A percentile compares a stretch with the other conserved stretches of the same genome.
These are phyloP conservation scores for Stereum hirsutum DNA, from an alignment of 1,284 basidiomycete genomes.

Conservation along the genomic window DNA sequence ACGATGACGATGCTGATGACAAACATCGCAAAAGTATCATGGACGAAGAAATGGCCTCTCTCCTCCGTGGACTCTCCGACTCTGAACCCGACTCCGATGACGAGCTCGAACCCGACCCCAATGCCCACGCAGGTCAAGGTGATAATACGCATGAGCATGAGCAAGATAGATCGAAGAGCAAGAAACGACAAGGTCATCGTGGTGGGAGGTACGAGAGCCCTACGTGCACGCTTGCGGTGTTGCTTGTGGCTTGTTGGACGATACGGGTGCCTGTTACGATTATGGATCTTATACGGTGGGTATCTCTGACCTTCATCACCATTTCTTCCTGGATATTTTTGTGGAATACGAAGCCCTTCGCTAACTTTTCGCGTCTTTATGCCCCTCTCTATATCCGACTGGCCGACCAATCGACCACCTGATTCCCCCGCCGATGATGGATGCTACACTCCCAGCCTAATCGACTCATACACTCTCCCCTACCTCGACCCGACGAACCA, in stretches of 20 bases:
- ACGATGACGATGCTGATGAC: constrained; percentile 14
- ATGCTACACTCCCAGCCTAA: constrained; percentile 34
- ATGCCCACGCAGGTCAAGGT: constrained; percentile 9
- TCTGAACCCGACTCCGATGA: constrained; percentile 35
- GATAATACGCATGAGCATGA: too few species aligned
- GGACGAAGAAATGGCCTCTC: constrained; percentile 39
- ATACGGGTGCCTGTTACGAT: constrained; percentile 70
- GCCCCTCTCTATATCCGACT: too few species aligned
- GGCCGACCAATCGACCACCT: too few species aligned
- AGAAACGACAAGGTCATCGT: constrained; percentile 8
- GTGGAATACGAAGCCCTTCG: too few species aligned
- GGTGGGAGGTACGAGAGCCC: constrained; percentile 38
- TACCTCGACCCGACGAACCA: constrained; percentile 70
- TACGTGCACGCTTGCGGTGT: constrained; percentile 51
- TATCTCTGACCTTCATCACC: neutral
- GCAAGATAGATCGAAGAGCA: constrained; percentile 11
- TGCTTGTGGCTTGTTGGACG: constrained; percentile 71
- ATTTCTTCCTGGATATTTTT: too few species aligned
- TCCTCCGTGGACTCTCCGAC: constrained; percentile 47
- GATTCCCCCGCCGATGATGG: too few species aligned
- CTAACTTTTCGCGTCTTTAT: too few species aligned
- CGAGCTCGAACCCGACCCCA: constrained; percentile 19
- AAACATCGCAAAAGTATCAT: constrained; percentile 13
- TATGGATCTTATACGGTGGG: constrained; percentile 65
- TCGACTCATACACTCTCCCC: constrained; percentile 70